Base-by-base conservation (phyloP, 1,284 basidiomycete species). In the Moesziomyces sp. region DNA sequence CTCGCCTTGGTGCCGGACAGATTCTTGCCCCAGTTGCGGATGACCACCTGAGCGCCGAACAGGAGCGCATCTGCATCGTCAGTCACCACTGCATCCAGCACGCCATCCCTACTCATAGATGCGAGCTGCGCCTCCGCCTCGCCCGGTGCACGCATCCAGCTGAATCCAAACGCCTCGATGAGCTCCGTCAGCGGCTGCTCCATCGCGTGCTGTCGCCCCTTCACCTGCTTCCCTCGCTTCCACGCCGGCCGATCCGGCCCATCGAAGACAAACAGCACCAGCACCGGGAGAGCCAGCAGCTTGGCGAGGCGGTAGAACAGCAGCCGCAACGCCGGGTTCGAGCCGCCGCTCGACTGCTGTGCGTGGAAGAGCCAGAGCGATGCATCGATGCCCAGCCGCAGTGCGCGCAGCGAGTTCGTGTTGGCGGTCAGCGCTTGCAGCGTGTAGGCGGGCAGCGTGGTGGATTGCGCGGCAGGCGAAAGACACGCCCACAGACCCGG, bases 71-170 rank as follows among this genome's bases (percentile, higher is more conserved):
- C 96, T 0, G 93, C 93, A 76, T 97, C 96, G 85, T 98, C 95
- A 0, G 94, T 93, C 40, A 97, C 86, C 11, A 98, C 89, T 0
- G 90, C 93, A 81, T 99, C 96, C 55, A 98, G 91, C 57, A 91
- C 85, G 0, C 93, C 93, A 35, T 90, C 88, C 5, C 87, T 86
- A 77, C 93, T 94, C 70, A 98, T 87, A 66, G 91, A 91, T 0
- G 96, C 96, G 0, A 99, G 87, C 81, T 99, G 96, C 0, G 96
- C 96, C 84, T 99, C 96, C 0, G 96, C 96, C 85, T 98, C 96
- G 13, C 93, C 96, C 0, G 93, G 93, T 6, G 96, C 96, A 89
- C 92, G 66, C 23, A 50, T 26, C 46, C 64, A 44, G 7, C 61
- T 91, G 72, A 93, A 93, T 0, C 94, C 94, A 85, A 95, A 95